Percentiles rank a stretch among this genome's conserved stretches.
Evolutionary conservation across 345 rosid species (phyloP).

Genomic region (Syzygium oleosum): DNA sequence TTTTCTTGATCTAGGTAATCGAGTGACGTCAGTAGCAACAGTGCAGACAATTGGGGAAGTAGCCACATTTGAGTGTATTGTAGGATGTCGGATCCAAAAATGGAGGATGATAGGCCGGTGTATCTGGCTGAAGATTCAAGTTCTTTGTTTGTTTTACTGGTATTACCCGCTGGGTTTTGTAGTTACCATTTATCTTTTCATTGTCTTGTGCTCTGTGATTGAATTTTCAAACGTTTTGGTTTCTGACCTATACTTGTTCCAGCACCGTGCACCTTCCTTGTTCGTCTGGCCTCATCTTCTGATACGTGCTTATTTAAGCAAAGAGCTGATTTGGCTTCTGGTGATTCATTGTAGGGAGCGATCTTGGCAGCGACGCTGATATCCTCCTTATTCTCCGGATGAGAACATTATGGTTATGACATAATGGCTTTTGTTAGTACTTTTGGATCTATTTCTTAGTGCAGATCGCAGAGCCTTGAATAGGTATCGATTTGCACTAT

Average conservation of each 20-base stretch:
- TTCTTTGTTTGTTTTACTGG: neutral
- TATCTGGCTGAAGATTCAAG: neutral
- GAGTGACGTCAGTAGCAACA: neutral
- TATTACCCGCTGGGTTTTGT: neutral
- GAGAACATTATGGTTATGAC: neutral
- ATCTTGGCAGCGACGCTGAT: neutral
- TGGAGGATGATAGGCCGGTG: neutral
- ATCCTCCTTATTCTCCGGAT: neutral
- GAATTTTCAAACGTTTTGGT: neutral
- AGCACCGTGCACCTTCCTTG: neutral
- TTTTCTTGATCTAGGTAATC: neutral
- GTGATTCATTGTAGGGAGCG: neutral
- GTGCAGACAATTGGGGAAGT: neutral
- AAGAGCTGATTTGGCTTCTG: neutral
- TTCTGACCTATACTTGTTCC: neutral
- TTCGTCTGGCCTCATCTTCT: neutral
- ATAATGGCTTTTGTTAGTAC: neutral
- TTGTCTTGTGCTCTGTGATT: neutral
- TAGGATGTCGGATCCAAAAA: neutral
- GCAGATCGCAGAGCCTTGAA: neutral
- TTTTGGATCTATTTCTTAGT: neutral
- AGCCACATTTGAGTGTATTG: neutral
- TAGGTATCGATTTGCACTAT: neutral
- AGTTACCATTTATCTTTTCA: neutral
- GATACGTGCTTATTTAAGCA: neutral